These are phyloP conservation scores for Immersiporthe knoxdaviesiana DNA, from an alignment of 2,329 filamentous ascomycete genomes.

Conservation along the genomic window DNA sequence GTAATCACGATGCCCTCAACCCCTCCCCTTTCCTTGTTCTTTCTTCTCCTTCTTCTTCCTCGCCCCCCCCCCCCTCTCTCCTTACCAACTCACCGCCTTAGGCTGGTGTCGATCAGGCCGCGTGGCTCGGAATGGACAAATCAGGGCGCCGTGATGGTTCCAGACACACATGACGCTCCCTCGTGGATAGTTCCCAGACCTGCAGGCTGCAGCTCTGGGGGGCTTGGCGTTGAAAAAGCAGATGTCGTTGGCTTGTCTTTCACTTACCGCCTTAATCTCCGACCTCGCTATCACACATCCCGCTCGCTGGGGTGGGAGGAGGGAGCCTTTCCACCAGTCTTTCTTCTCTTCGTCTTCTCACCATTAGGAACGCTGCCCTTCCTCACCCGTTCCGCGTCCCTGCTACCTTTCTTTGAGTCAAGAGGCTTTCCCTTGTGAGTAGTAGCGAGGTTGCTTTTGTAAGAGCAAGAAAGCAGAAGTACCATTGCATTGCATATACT, in stretches of 20 bases:
- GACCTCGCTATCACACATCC: background rate
- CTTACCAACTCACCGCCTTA: background rate
- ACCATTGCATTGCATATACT: too few species aligned
- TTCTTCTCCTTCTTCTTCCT: background rate
- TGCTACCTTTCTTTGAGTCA: background rate
- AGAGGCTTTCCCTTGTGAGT: too few species aligned
- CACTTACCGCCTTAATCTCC: background rate
- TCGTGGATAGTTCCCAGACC: background rate
- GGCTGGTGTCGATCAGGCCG: background rate
- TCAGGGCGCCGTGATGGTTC: background rate
- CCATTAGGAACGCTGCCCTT: background rate
- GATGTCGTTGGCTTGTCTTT: background rate
- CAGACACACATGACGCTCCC: background rate
- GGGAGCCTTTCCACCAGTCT: background rate
- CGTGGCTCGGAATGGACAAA: background rate
- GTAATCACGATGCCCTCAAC: constrained; percentile 3
- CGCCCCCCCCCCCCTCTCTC: too few species aligned
- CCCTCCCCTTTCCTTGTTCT: background rate
- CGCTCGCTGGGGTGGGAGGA: too few species aligned
- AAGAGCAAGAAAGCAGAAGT: too few species aligned
- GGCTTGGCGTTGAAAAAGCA: background rate
- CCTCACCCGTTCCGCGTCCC: background rate
- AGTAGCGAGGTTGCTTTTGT: too few species aligned
- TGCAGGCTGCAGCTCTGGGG: too few species aligned
- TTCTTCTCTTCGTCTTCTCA: background rate